Conservation (phyloP, 805 yeast genomes). For the Metschnikowia matae region DNA sequence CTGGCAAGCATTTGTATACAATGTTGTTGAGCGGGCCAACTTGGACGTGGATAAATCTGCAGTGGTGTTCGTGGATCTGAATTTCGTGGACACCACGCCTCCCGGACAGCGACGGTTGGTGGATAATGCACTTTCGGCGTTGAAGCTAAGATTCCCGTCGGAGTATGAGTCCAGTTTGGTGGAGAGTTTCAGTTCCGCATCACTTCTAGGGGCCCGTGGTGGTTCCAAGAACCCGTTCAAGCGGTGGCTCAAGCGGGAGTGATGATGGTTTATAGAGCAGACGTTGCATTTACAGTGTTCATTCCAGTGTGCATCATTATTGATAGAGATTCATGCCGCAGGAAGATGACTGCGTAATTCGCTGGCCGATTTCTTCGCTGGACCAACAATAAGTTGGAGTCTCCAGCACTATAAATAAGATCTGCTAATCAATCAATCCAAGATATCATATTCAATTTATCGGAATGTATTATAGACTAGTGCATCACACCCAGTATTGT, state of each 20-base stretch:
- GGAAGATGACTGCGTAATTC: neutral
- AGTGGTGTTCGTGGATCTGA: constrained; percentile 28
- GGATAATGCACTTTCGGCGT: constrained; percentile 29
- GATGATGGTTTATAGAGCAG: neutral
- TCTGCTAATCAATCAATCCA: no score
- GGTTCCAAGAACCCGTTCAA: constrained; percentile 36
- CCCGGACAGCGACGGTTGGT: constrained; percentile 26
- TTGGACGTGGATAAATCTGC: constrained; percentile 31
- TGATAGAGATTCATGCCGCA: neutral
- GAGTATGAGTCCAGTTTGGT: constrained; percentile 12
- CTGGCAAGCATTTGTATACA: constrained; percentile 36
- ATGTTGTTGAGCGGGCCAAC: constrained; percentile 27
- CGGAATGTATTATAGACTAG: no score
- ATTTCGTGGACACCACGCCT: constrained; percentile 18
- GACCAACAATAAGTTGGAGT: no score
- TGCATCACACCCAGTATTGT: no score
- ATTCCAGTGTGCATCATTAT: neutral
- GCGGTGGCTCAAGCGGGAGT: constrained; percentile 33
- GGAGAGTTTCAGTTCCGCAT: constrained; percentile 22
- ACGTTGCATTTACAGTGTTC: no score
- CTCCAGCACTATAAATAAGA: no score
- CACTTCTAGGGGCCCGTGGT: constrained; percentile 23
- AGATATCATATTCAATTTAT: no score
- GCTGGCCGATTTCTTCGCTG: no score
- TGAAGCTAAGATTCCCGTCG: constrained; percentile 31